Evolutionary conservation across 306 rosid species (phyloP), one percentile per base, ranked within the genome.

Genomic region (Cucurbita pepo): DNA sequence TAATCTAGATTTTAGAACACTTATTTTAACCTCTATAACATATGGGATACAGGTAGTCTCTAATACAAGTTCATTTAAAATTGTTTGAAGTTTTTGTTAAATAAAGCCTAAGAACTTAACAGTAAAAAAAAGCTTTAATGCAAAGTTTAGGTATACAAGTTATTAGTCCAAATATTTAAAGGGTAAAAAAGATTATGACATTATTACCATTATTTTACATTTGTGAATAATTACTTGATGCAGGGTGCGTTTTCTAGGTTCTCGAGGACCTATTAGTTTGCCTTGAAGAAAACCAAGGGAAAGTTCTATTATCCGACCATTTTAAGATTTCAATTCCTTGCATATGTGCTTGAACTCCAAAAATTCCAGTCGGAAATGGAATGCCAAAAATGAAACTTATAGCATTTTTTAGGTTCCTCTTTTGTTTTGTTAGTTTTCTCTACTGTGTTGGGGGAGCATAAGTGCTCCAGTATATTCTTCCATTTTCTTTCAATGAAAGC

Each of bases 231-330:
- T 56, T 60, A 51, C 69, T 74, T 67, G 41, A 50, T 82, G 80
- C 91, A 92, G 96, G 80, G 86, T 0, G 96, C 88, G 81, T 22
- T 90, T 75, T 82, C 82, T 65, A 88, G 84, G 83, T 85, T 81
- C 82, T 79, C 90, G 21, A 83, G 88, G 80, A 90, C 82, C 77
- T 87, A 82, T 79, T 92, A 81, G 71, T 25, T 71, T 16, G n/a
- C 9, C 36, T 16, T 71, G 21, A 71, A 71, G 56, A 8, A 34
- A 36, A 36, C 58, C n/a, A 19, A 37, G 37, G 43, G 53, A 34
- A 64, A 40, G 9, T 18, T 64, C n/a, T 44, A 30, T 58, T 60
- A 12, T 59, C 66, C 14, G 66, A 6, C 66, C 19, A 34, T 34
- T 30, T 34, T 59, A 34, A 44, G 15, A 5, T 30, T 14, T 34